Base-by-base conservation (phyloP, 2,329 filamentous ascomycete genomes). In the Tolypocladium ophioglossoides region DNA sequence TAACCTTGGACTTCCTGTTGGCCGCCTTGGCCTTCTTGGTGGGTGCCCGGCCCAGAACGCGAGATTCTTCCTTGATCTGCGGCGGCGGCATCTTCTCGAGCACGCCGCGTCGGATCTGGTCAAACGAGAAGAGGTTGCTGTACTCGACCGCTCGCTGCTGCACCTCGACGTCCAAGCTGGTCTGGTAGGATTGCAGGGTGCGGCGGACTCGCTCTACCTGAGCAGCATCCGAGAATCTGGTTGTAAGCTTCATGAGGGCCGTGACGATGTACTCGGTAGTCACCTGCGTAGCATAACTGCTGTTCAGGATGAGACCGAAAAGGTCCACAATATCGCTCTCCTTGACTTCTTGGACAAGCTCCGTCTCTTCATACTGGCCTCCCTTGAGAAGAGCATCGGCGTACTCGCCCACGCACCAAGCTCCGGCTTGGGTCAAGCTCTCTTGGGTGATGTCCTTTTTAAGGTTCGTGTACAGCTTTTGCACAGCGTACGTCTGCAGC, bases 391-490 rank as follows among this genome's bases (percentile, higher is more conserved):
- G 78, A 22, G 87, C 83, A 70, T 99, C 94, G 14, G 90, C 92
- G 66, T 91, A 99, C 73, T 99, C 94, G 66, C 95, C 94, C 68
- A 99, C 96, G 53, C 94, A 95, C 94, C 94, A 99, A 8, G 94
- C 87, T 39, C 89, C 94, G 51, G 92, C 91, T 58, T 97, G 81
- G 10, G 91, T 96, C 59, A 99, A 74, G 59, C 91, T 95, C 71
- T 99, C 95, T 68, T 99, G 94, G 2, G 92, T 96, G 63, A 99
- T 96, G 63, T 99, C 94, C 61, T 95, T 94, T 70, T 94, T 96
- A 54, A 99, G 75, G 57, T 87, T 88, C 22, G 85, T 78, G 68
- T 96, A 99, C 8, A 99, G 78, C 70, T 97, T 99, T 66, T 96
- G 94, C 5, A 92, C 92, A 1, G 91, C 91, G 67, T 99, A 99